Evolutionary conservation across 345 rosid species (phyloP), one percentile per base, ranked within the genome.

Genomic region (Salix caprea): DNA sequence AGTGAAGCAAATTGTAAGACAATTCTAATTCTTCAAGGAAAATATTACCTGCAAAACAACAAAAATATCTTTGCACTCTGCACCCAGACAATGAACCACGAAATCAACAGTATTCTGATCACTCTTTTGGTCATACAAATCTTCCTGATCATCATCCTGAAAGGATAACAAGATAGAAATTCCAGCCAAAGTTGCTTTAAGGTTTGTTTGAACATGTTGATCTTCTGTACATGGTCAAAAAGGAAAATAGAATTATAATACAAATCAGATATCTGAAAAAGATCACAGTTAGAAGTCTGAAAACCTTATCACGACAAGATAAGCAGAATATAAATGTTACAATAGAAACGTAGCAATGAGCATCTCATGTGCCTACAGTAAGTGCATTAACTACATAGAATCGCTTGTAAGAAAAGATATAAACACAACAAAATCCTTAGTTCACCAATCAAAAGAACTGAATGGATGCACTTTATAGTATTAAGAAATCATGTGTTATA

Each of bases 201-300:
- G 78, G 82, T 88, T 92, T 69, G 98, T 91, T 84, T 92, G 90
- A 71, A 89, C 86, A 75, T 91, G 93, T 83, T 89, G 87, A 75
- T 93, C 93, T 74, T 91, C 99, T 96, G 98, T 70, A 82, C 54
- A 75, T 40, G 39, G 73, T 74, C 50, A 62, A 32, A 46, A 37
- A 12, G 37, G 71, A 70, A 72, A 39, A 60, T 42, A 44, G 21
- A 50, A 4, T 26, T 6, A 23, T 61, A 24, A 26, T 64, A 28
- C 18, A 48, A 46, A 15, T 36, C 61, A 60, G 67, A 78, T 42
- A n/a, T n/a, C 64, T 11, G 52, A 46, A 46, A 46, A 46, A 46
- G 52, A 46, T 46, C 52, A 46, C 18, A 46, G 52, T 46, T 46
- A 46, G 36, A 46, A 46, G 52, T 46, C 52, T 46, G 52, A 46